Evolutionary conservation across 2,329 filamentous ascomycete species (phyloP).

Genomic region (Colletotrichum lini): DNA sequence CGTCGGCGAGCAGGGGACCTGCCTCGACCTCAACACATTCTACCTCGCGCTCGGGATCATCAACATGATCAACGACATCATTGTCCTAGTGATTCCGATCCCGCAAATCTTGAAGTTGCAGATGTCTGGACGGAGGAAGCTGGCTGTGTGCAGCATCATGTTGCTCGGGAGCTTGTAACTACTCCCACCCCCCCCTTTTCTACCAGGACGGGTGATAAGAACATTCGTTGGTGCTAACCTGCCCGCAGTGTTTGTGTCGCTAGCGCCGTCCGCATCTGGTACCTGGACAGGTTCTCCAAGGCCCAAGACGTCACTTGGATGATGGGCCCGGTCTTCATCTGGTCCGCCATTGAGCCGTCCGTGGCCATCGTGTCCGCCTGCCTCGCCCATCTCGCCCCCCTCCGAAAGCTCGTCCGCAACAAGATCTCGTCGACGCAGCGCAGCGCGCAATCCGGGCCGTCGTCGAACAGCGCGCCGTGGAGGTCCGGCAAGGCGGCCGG

Average conservation of each 20-base stretch:
- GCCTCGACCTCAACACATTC: conserved; percentile 31
- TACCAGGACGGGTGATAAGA: background rate
- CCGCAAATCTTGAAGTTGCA: conserved; percentile 38
- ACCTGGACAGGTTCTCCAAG: conserved; percentile 29
- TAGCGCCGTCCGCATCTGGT: conserved; percentile 31
- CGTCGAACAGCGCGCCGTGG: conserved; percentile 6
- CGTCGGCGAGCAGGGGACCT: conserved; percentile 17
- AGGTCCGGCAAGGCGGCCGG: background rate
- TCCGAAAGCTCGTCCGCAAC: conserved; percentile 31
- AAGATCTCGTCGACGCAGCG: conserved; percentile 15
- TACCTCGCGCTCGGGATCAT: conserved; percentile 36
- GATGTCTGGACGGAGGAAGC: conserved; percentile 35
- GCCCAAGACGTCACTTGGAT: conserved; percentile 34
- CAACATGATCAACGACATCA: conserved; percentile 40
- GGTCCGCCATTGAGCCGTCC: conserved; percentile 58
- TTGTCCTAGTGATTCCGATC: conserved; percentile 37
- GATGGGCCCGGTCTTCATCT: conserved; percentile 48
- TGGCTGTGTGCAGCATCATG: conserved; percentile 38
- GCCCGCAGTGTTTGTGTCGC: conserved; percentile 28
- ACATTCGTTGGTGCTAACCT: background rate
- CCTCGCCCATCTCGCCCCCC: conserved; percentile 54
- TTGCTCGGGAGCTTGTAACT: conserved; percentile 37
- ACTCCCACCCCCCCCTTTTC: background rate
- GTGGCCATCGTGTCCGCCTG: conserved; percentile 57
- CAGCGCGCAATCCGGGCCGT: conserved; percentile 1